Evolutionary conservation across 768 basidiomycete species (phyloP).

Genomic region (Naganishia vishniacii): DNA sequence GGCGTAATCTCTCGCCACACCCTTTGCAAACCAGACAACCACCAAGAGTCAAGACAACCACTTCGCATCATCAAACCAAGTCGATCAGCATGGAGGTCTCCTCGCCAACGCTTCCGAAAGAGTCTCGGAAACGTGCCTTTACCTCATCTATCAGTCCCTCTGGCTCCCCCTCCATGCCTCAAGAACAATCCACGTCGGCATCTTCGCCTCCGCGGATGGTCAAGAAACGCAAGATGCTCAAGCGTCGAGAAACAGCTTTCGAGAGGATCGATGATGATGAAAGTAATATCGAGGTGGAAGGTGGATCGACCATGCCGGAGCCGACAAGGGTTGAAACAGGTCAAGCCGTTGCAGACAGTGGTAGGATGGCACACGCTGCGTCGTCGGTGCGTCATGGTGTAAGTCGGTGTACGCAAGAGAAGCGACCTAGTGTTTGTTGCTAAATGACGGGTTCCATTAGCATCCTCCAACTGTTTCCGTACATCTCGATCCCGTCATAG

Average conservation of each 20-base stretch:
- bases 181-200: background rate
- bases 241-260: background rate
- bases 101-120: background rate
- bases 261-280: background rate
- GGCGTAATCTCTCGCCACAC: too few species aligned
- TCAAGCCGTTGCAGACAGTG: background rate
- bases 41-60: too few species aligned
- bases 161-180: background rate
- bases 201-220: background rate
- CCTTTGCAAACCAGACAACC: too few species aligned
- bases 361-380: background rate
- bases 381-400: background rate
- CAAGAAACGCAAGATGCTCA: conserved; percentile 15
- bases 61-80: too few species aligned
- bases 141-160: background rate
- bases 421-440: background rate
- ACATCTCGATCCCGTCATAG: background rate
- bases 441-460: background rate
- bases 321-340: background rate
- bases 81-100: background rate
- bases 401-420: background rate
- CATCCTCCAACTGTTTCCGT: background rate
- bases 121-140: background rate
- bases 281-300: background rate
- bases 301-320: background rate